Base-by-base conservation (phyloP, 163 green algal genomes). In the Scenedesmus sp. region DNA sequence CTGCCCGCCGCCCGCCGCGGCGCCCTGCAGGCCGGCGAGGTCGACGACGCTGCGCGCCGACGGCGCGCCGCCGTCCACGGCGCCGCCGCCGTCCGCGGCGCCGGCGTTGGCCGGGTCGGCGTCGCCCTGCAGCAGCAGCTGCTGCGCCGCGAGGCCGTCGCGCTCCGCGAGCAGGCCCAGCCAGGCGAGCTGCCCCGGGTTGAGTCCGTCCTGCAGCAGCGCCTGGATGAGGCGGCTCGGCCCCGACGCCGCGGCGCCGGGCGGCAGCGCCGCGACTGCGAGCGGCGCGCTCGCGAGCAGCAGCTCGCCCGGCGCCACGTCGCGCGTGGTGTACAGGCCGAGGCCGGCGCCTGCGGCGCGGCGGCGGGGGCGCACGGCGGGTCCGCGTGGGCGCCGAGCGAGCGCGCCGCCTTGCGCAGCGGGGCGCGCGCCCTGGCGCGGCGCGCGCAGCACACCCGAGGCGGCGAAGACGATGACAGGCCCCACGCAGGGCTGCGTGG, bases 171-270 rank as follows among this genome's bases (percentile, higher is more conserved):
- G 71, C 42, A 64, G 45, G 57, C 58, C 57, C 22, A 72, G 33
- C 71, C 58, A 71, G 44, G 63, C 29, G 3, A 34, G 36, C 28
- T 80, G 71, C 56, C 71, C 71, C 2, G 65, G 47, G 65, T 74
- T 62, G 5, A 74, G 29, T 31, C 60, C 13, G 26, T 45, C 48
- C 17, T 33, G 18, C 53, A 60, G 53, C 53, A 60, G 53, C 53
- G 10, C 9, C 6, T 11, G 5, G 22, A 60, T 29, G 39, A 80
- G 58, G 39, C 57, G 60, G 60, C 42, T 71, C 29, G 71, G 71
- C 2, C 58, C 71, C 24, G 60, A 28, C 15, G 71, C 58, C 29
- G 51, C 39, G 22, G 71, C 58, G 9, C 28, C 29, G 5, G 71
- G 58, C 10, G 45, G 42, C 39, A 71, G 58, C 18, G 14, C 15